These are phyloP conservation scores for Suhomyces prunicola DNA, from an alignment of 805 yeast genomes.

Conservation along the genomic window DNA sequence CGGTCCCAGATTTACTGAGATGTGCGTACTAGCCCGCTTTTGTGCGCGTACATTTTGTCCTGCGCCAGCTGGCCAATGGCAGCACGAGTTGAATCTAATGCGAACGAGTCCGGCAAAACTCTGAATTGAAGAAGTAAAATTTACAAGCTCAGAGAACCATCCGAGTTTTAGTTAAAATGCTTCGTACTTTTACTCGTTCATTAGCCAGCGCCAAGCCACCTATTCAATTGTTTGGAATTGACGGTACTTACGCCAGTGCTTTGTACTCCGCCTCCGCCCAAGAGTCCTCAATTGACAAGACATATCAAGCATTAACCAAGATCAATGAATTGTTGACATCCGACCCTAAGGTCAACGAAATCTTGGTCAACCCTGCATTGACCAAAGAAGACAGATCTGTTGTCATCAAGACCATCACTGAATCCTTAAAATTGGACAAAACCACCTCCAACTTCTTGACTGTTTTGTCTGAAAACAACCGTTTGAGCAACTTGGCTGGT, in stretches of 20 bases:
- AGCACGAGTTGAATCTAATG: not conserved
- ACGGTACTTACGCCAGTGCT: slow-evolving; percentile 96
- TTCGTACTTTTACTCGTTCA: slow-evolving; percentile 66
- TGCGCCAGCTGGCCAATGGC: not conserved
- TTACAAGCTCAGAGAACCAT: not conserved
- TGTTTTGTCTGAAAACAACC: slow-evolving; percentile 92
- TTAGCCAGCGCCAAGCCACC: slow-evolving; percentile 82
- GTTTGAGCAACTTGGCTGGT: slow-evolving; percentile 66
- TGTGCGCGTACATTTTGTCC: not conserved
- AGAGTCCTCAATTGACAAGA: slow-evolving; percentile 69
- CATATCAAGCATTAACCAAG: slow-evolving; percentile 60
- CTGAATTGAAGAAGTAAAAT: not conserved
- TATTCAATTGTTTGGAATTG: slow-evolving; percentile 89
- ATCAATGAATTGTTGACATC: slow-evolving; percentile 52
- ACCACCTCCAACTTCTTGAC: slow-evolving; percentile 74
- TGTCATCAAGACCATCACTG: slow-evolving; percentile 60
- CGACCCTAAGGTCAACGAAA: slow-evolving; percentile 61
- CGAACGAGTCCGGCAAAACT: slow-evolving; percentile 1
- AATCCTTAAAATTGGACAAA: slow-evolving; percentile 53
- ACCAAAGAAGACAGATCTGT: slow-evolving; percentile 68
- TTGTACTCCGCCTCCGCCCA: slow-evolving; percentile 88
- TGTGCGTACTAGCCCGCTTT: not conserved
- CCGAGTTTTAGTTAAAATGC: slow-evolving; percentile 5
- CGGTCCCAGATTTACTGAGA: not conserved
- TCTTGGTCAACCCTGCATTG: slow-evolving; percentile 80